phyloP scores from a whole-genome alignment of 768 basidiomycete genomes.

The Leccinum sublutescens region DNA sequence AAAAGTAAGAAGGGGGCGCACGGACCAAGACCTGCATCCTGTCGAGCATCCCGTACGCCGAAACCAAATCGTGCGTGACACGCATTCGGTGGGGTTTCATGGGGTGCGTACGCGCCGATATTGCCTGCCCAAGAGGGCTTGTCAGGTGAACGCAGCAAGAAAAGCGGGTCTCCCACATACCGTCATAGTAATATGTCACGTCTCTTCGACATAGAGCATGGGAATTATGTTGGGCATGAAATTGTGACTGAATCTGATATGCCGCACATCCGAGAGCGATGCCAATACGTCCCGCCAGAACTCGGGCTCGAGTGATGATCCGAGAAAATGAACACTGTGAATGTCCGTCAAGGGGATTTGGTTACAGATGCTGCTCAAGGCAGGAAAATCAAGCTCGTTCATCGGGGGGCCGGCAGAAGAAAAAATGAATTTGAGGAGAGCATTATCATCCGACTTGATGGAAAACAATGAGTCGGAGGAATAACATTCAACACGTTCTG shows the following conservation, averaged over 20 bases:
- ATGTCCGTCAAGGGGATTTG: too few species aligned
- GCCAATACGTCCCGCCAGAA: too few species aligned
- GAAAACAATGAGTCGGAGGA: too few species aligned
- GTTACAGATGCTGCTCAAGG: too few species aligned
- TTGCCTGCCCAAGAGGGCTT: slow-evolving; percentile 47
- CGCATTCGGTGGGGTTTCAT: slow-evolving; percentile 98
- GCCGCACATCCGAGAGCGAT: too few species aligned
- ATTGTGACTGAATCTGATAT: neutral
- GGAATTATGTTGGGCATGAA: neutral
- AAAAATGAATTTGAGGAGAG: too few species aligned
- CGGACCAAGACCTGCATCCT: slow-evolving; percentile 89
- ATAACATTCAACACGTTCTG: too few species aligned
- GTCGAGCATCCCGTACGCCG: slow-evolving; percentile 42
- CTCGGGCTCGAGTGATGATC: too few species aligned
- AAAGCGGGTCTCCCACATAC: slow-evolving; percentile 35
- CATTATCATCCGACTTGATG: too few species aligned
- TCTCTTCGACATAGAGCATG: slow-evolving; percentile 47
- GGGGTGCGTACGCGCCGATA: slow-evolving; percentile 72
- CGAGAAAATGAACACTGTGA: too few species aligned
- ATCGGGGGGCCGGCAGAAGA: too few species aligned
- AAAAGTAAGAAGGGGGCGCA: neutral
- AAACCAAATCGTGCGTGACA: slow-evolving; percentile 89
- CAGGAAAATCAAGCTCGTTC: too few species aligned
- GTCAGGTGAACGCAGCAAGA: neutral
- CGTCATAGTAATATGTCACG: slow-evolving; percentile 81